phyloP scores from a whole-genome alignment of 768 basidiomycete species.

The Dioszegia hungarica region DNA sequence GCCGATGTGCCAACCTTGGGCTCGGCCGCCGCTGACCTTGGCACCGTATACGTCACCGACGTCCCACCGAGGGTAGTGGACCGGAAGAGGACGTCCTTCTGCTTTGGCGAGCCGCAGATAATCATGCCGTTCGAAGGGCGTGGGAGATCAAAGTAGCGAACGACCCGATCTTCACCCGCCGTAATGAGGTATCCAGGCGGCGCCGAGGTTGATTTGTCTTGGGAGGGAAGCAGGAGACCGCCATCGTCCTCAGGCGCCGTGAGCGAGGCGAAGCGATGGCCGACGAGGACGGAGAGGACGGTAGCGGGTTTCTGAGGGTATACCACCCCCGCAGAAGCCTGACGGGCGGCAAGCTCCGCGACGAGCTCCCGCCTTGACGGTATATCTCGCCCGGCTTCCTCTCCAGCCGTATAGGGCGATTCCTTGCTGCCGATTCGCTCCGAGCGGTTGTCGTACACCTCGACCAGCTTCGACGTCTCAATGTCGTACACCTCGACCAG shows the following conservation, averaged over 20 bases:
- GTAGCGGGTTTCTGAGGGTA: neutral
- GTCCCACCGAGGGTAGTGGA: constrained; percentile 39
- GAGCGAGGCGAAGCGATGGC: constrained; percentile 22
- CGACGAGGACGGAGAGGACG: constrained; percentile 21
- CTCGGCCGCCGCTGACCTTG: neutral
- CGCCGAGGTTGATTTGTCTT: constrained; percentile 48
- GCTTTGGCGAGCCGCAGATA: constrained; percentile 71
- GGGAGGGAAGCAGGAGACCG: constrained; percentile 51
- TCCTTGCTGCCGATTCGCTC: constrained; percentile 12
- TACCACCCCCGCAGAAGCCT: neutral
- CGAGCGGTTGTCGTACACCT: constrained; percentile 61
- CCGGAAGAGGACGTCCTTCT: constrained; percentile 73
- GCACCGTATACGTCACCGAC: constrained; percentile 6
- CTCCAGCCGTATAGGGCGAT: neutral
- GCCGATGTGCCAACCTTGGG: neutral
- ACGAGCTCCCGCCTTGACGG: constrained; percentile 15
- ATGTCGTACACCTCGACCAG: constrained; percentile 90
- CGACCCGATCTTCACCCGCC: constrained; percentile 82
- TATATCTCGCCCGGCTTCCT: constrained; percentile 9
- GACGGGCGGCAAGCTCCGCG: constrained; percentile 17
- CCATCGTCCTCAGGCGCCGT: constrained; percentile 42
- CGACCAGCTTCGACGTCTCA: constrained; percentile 71
- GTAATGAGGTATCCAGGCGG: constrained; percentile 71
- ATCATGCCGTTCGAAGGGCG: constrained; percentile 68
- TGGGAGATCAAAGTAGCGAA: constrained; percentile 82